Percentiles rank a stretch among this genome's conserved stretches.
phyloP scores from a whole-genome alignment of 2,329 filamentous ascomycete genomes.

The Lachnellula hyalina region DNA sequence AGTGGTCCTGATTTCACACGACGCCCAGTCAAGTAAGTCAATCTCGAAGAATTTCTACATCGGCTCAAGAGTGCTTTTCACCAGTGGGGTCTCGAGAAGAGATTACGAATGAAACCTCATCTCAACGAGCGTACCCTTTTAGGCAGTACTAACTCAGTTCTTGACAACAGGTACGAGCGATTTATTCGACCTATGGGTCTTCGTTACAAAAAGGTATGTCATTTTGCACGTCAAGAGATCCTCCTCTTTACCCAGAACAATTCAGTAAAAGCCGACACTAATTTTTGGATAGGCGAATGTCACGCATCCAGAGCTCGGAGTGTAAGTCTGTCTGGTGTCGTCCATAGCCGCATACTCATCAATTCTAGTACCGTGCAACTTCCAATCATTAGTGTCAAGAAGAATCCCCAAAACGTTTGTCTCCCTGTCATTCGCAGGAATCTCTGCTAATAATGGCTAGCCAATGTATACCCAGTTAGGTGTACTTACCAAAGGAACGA shows the following conservation, averaged over 20 bases:
- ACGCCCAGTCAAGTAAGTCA: constrained; percentile 60
- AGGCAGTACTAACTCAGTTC: too few species aligned
- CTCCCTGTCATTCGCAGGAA: not conserved
- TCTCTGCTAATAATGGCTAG: not conserved
- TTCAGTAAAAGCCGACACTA: not conserved
- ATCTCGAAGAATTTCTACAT: too few species aligned
- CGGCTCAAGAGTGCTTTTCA: too few species aligned
- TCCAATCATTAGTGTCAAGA: constrained; percentile 68
- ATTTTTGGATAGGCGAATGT: not conserved
- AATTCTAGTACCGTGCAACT: constrained; percentile 65
- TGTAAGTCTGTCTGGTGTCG: constrained; percentile 31
- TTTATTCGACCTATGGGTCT: constrained; percentile 75
- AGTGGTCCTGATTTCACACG: constrained; percentile 67
- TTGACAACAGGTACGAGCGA: constrained; percentile 48
- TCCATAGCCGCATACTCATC: too few species aligned
- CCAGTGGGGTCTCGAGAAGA: too few species aligned
- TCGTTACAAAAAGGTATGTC: constrained; percentile 73
- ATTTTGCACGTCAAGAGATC: constrained; percentile 29
- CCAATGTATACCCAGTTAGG: constrained; percentile 81
- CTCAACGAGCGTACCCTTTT: too few species aligned
- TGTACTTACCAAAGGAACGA: constrained; percentile 78
- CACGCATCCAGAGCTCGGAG: constrained; percentile 65
- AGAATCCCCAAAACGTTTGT: constrained; percentile 69
- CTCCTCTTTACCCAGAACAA: too few species aligned
- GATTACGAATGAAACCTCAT: too few species aligned